Evolutionary conservation across 768 basidiomycete species (phyloP).

Genomic region (Pholiota molesta): DNA sequence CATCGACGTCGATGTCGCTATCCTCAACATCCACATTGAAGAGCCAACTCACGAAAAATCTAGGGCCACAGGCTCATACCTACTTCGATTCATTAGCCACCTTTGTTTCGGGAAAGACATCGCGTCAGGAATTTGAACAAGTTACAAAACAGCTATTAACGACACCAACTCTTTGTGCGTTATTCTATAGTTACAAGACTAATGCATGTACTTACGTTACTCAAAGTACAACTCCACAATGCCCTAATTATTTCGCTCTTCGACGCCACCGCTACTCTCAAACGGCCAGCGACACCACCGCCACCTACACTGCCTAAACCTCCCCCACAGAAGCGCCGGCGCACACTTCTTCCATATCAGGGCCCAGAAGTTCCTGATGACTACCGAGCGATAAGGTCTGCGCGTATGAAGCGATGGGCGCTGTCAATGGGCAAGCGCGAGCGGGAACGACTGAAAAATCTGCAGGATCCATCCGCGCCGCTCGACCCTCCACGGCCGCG

Average conservation of each 20-base stretch:
- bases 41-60: conserved; percentile 59
- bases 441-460: conserved; percentile 64
- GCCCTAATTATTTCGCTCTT: conserved; percentile 83
- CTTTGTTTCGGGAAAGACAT: conserved; percentile 69
- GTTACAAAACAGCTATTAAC: conserved; percentile 63
- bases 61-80: conserved; percentile 59
- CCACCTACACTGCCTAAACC: conserved; percentile 64
- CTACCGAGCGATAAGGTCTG: conserved; percentile 58
- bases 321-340: conserved; percentile 66
- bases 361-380: conserved; percentile 59
- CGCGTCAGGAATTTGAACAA: conserved; percentile 78
- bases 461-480: conserved; percentile 45
- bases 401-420: conserved; percentile 73
- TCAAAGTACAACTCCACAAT: conserved; percentile 77
- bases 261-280: conserved; percentile 71
- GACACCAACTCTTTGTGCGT: conserved; percentile 50
- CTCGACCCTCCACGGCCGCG: conserved; percentile 47
- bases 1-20: conserved; percentile 57
- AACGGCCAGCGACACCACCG: conserved; percentile 68
- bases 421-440: conserved; percentile 73
- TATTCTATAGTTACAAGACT: neutral
- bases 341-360: conserved; percentile 74
- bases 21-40: conserved; percentile 77
- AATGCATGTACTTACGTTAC: conserved; percentile 5
- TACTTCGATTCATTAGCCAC: conserved; percentile 70